These are phyloP conservation scores for Verbena officinalis DNA, from an alignment of 257 asterid genomes.

Conservation along the genomic window DNA sequence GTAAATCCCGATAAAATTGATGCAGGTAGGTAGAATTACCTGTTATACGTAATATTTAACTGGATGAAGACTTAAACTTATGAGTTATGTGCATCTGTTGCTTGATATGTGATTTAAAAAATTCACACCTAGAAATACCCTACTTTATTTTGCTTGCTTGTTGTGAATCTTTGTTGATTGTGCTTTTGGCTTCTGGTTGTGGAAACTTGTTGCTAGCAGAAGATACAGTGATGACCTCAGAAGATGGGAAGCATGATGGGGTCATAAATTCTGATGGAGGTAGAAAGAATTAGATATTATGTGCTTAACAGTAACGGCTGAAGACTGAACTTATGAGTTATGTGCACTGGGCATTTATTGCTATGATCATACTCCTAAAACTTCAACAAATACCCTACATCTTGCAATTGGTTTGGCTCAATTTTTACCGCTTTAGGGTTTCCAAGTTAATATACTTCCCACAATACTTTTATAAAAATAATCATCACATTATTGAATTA, in stretches of 20 bases:
- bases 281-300: constrained; percentile 11
- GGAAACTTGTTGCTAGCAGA: constrained; percentile 41
- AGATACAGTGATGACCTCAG: constrained; percentile 35
- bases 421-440: neutral
- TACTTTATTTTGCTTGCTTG: neutral
- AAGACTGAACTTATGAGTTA: neutral
- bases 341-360: neutral
- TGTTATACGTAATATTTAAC: neutral
- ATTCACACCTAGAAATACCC: neutral
- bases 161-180: constrained; percentile 16
- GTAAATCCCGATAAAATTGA: constrained; percentile 28
- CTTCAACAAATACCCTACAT: neutral
- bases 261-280: constrained; percentile 33
- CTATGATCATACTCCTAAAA: neutral
- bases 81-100: neutral
- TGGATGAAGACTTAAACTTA: neutral
- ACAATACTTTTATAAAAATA: neutral
- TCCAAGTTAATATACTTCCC: neutral
- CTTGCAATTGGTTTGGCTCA: neutral
- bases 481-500: neutral
- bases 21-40: constrained; percentile 4
- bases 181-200: neutral
- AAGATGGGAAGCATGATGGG: constrained; percentile 40
- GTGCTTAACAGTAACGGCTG: neutral
- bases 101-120: neutral